phyloP scores from a whole-genome alignment of 1,284 basidiomycete species.

The Microbotryum lychnidis-dioicae region DNA sequence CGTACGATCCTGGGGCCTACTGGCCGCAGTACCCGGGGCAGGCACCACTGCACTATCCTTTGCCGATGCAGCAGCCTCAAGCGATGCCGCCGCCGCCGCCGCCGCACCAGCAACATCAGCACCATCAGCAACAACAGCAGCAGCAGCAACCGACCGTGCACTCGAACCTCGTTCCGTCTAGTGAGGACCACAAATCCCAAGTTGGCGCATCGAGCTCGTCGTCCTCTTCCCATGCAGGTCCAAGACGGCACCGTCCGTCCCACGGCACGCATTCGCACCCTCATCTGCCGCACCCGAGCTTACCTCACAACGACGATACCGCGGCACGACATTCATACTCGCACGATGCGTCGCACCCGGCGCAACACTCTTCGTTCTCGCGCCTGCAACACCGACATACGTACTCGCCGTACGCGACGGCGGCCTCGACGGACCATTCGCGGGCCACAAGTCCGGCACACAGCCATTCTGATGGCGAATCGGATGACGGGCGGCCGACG shows the following conservation, averaged over 20 bases:
- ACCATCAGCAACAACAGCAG: background rate
- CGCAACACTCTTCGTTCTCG: slow-evolving; percentile 27
- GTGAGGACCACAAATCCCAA: background rate
- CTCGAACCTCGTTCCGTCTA: background rate
- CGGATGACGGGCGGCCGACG: slow-evolving; percentile 11
- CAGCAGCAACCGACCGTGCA: background rate
- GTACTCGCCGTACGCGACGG: slow-evolving; percentile 31
- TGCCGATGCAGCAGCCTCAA: background rate
- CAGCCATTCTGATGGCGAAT: slow-evolving; percentile 8
- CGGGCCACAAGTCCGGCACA: slow-evolving; percentile 24
- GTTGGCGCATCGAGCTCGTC: slow-evolving; percentile 2
- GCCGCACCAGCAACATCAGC: background rate
- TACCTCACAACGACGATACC: slow-evolving; percentile 17
- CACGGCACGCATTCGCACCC: slow-evolving; percentile 3
- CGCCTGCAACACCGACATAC: slow-evolving; percentile 32
- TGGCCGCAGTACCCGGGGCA: slow-evolving; percentile 14
- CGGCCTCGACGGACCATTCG: slow-evolving; percentile 23
- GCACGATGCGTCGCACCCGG: slow-evolving; percentile 29
- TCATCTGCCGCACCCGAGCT: slow-evolving; percentile 7
- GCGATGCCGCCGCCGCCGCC: slow-evolving; percentile 3
- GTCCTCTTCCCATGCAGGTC: background rate
- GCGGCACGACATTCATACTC: slow-evolving; percentile 27
- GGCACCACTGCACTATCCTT: background rate
- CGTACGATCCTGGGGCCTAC: slow-evolving; percentile 20
- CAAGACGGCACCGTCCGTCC: slow-evolving; percentile 4